Percentiles rank a stretch among this genome's conserved stretches.
Evolutionary conservation across 2,329 filamentous ascomycete species (phyloP).

Genomic region (Microsporum ferrugineum): DNA sequence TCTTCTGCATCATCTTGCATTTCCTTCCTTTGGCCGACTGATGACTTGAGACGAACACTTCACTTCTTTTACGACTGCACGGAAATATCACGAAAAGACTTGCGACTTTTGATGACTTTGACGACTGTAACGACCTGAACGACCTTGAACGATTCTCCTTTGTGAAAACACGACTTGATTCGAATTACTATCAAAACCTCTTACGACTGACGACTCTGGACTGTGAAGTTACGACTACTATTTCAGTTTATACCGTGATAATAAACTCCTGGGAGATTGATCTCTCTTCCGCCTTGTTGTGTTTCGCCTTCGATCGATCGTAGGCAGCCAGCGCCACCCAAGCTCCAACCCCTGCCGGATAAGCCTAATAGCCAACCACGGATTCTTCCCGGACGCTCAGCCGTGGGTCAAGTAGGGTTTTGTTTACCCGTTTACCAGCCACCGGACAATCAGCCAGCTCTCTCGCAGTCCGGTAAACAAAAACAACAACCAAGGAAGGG

Average conservation of each 20-base stretch:
- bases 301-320: background rate
- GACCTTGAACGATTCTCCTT: background rate
- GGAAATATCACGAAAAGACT: background rate
- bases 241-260: background rate
- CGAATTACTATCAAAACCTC: background rate
- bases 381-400: constrained; percentile 2
- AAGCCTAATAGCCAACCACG: background rate
- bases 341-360: background rate
- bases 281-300: background rate
- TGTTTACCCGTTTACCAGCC: constrained; percentile 3
- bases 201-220: background rate
- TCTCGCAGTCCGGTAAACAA: background rate
- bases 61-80: background rate
- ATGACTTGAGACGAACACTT: background rate
- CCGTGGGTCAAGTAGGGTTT: background rate
- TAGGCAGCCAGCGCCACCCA: background rate
- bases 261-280: background rate
- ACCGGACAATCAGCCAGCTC: background rate
- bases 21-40: background rate
- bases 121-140: background rate
- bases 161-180: background rate
- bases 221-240: background rate
- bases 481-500: background rate
- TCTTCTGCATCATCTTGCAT: background rate
- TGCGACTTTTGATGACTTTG: background rate